phyloP scores from a whole-genome alignment of 1,284 basidiomycete species.

The Cystobasidium sp. region DNA sequence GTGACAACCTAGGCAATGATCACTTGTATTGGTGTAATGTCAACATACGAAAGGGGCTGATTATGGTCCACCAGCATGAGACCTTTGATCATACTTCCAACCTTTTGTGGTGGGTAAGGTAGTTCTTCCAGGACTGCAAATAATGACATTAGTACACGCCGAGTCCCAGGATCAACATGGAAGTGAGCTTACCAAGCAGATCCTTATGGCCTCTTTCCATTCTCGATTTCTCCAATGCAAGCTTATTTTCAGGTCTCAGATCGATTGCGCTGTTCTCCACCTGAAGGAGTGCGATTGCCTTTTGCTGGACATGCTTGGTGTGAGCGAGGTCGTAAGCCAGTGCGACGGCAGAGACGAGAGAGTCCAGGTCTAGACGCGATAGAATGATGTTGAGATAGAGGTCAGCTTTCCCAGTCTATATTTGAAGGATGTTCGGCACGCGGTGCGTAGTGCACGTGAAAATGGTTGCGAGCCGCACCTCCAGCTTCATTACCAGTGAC shows the following conservation, averaged over 20 bases:
- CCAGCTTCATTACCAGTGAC: constrained; percentile 41
- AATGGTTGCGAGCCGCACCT: not conserved
- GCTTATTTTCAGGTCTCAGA: constrained; percentile 54
- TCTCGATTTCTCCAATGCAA: constrained; percentile 51
- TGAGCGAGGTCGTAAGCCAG: constrained; percentile 56
- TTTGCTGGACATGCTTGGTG: constrained; percentile 39
- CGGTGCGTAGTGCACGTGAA: not conserved
- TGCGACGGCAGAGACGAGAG: constrained; percentile 53
- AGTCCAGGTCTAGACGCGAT: constrained; percentile 47
- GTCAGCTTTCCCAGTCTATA: constrained; percentile 7
- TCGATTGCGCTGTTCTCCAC: constrained; percentile 54
- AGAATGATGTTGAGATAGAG: not conserved
- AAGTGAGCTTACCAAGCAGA: constrained; percentile 48
- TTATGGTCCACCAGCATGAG: constrained; percentile 55
- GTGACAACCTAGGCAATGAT: not conserved
- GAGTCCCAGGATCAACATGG: not conserved
- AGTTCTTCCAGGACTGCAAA: constrained; percentile 53
- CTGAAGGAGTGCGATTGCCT: constrained; percentile 53
- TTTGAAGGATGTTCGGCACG: not conserved
- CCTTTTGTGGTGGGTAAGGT: constrained; percentile 48
- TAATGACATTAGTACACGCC: not conserved
- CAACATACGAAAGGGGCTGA: constrained; percentile 45
- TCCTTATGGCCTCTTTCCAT: constrained; percentile 55
- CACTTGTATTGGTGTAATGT: not conserved
- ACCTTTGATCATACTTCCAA: constrained; percentile 50